These are phyloP conservation scores for Salix exigua DNA, from an alignment of 345 rosid species.

Conservation along the genomic window DNA sequence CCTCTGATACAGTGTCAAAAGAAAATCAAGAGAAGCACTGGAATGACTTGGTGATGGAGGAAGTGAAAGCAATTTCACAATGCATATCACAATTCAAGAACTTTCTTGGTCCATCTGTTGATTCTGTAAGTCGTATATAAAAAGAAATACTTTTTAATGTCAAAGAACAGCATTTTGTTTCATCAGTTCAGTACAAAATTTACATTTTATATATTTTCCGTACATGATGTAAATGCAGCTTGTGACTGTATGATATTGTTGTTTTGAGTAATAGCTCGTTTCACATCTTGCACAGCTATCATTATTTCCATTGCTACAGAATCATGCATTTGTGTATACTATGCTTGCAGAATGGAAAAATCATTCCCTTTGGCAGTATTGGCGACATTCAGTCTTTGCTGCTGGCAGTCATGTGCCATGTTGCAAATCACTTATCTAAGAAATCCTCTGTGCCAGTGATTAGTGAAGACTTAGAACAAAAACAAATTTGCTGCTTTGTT, in stretches of 20 bases:
- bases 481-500: constrained; percentile 61
- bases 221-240: constrained; percentile 1
- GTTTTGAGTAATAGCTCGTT: constrained; percentile 6
- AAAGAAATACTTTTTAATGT: not conserved
- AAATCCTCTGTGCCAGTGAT: constrained; percentile 41
- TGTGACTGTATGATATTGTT: constrained; percentile 1
- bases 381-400: constrained; percentile 69
- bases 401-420: constrained; percentile 70
- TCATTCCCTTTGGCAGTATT: constrained; percentile 40
- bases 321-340: constrained; percentile 10
- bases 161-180: constrained; percentile 4
- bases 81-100: constrained; percentile 58
- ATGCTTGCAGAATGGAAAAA: constrained; percentile 51
- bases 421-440: constrained; percentile 59
- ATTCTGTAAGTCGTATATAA: constrained; percentile 49
- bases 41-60: constrained; percentile 64
- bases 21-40: constrained; percentile 46
- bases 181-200: constrained; percentile 18
- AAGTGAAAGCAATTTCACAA: constrained; percentile 68
- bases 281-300: not conserved
- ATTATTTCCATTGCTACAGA: constrained; percentile 4
- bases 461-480: constrained; percentile 57
- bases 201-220: not conserved
- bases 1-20: constrained; percentile 33
- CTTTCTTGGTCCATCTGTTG: constrained; percentile 48